Conservation (phyloP, 73 alveolate genomes). For the Paramecium sonneborni region DNA sequence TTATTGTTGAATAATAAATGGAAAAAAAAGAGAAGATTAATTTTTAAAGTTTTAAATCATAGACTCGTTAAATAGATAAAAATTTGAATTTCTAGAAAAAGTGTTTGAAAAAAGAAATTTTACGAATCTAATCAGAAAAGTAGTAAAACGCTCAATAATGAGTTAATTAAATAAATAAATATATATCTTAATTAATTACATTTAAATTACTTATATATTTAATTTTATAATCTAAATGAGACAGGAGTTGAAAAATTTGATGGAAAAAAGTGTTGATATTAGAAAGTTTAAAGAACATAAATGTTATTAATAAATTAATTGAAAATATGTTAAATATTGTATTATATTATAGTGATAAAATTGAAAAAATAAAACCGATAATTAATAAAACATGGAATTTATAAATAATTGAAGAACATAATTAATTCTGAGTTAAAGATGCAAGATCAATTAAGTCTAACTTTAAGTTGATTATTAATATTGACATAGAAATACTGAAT, state of each 20-base stretch:
- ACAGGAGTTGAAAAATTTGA: too few relatives aligned
- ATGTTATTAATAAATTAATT: neutral
- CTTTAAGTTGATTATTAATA: neutral
- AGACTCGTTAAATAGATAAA: neutral
- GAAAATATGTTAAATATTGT: neutral
- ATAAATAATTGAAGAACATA: neutral
- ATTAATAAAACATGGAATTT: neutral
- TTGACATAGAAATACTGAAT: constrained; percentile 6
- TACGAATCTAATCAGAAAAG: neutral
- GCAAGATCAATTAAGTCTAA: neutral
- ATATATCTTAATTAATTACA: neutral
- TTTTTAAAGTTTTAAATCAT: neutral
- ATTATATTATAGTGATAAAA: neutral
- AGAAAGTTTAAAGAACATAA: neutral
- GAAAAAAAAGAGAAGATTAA: neutral
- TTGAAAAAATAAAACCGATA: neutral
- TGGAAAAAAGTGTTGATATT: neutral
- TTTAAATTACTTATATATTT: neutral
- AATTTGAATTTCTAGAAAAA: neutral
- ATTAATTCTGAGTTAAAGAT: neutral
- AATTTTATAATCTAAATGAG: neutral
- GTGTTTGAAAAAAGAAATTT: neutral
- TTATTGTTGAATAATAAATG: neutral
- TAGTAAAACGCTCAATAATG: neutral
- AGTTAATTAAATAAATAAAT: neutral